Evolutionary conservation across 2,329 filamentous ascomycete genomes (phyloP).

Genomic region (Fusarium xyrophilum): DNA sequence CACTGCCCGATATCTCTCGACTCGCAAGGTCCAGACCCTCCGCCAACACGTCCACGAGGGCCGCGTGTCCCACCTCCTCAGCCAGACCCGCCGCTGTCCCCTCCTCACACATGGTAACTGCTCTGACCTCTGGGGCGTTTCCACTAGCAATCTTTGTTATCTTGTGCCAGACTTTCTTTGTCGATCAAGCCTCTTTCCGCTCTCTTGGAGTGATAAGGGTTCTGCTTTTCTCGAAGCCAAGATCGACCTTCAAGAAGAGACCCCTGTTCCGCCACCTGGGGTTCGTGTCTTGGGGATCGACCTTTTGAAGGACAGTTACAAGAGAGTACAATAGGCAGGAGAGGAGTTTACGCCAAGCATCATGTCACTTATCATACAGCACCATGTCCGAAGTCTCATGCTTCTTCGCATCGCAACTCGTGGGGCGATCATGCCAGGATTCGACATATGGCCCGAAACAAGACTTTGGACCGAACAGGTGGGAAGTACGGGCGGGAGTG

Average conservation of each 20-base stretch:
- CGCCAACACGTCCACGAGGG: constrained; percentile 41
- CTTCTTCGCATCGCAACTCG: constrained; percentile 1
- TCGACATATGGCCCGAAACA: neutral
- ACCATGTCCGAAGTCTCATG: neutral
- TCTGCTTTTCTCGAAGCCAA: constrained; percentile 7
- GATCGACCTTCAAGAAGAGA: neutral
- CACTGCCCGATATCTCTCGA: constrained; percentile 5
- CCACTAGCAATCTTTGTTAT: neutral
- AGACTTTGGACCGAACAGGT: neutral
- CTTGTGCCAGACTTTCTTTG: neutral
- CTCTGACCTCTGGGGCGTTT: neutral
- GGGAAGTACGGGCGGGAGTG: neutral
- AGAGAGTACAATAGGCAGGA: neutral
- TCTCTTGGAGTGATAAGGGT: constrained; percentile 6
- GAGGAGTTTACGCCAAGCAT: neutral
- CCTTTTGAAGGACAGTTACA: neutral
- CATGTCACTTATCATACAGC: neutral
- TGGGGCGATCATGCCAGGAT: constrained; percentile 25
- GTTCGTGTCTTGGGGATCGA: constrained; percentile 10
- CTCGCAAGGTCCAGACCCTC: constrained; percentile 37
- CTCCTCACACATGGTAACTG: constrained; percentile 34
- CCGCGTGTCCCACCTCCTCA: constrained; percentile 42
- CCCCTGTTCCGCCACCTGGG: constrained; percentile 10
- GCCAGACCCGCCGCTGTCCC: constrained; percentile 41
- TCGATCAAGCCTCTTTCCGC: constrained; percentile 14